phyloP scores from a whole-genome alignment of 2,329 filamentous ascomycete genomes.

The Colletotrichum euphorbiae region DNA sequence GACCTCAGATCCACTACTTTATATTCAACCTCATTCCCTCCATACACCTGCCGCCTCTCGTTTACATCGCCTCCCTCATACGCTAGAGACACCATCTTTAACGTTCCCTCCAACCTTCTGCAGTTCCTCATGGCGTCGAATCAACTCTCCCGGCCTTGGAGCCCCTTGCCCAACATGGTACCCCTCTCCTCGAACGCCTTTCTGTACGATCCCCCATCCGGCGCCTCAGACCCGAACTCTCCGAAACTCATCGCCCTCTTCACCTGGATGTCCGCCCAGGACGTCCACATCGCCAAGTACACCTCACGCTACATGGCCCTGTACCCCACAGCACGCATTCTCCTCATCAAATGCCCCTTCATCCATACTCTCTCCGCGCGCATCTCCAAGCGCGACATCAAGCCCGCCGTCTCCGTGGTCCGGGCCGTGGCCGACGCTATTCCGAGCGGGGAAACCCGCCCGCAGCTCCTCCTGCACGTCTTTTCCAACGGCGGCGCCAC shows the following conservation, averaged over 20 bases:
- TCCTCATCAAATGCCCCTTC: conserved; percentile 58
- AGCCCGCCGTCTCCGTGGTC: conserved; percentile 55
- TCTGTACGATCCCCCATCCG: conserved; percentile 48
- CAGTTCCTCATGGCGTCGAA: conserved; percentile 45
- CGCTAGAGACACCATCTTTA: background rate
- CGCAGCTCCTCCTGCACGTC: conserved; percentile 57
- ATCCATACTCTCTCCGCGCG: conserved; percentile 50
- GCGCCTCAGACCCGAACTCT: conserved; percentile 36
- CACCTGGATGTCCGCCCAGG: conserved; percentile 64
- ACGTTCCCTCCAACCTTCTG: background rate
- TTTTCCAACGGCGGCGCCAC: conserved; percentile 66
- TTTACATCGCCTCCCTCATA: background rate
- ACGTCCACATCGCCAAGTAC: conserved; percentile 65
- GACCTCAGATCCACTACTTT: conserved; percentile 19
- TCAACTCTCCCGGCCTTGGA: conserved; percentile 35
- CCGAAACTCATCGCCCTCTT: conserved; percentile 62
- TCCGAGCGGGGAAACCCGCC: conserved; percentile 35
- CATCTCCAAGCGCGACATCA: conserved; percentile 49
- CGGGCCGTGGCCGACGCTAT: conserved; percentile 45
- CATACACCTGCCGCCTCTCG: background rate
- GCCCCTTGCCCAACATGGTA: conserved; percentile 51
- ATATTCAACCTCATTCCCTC: conserved; percentile 25
- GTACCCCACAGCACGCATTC: conserved; percentile 58
- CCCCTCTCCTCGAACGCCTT: conserved; percentile 52
- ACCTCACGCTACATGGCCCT: conserved; percentile 56